Evolutionary conservation across 176 grass and related monocot species (phyloP).

Genomic region (Hordeum marinum): DNA sequence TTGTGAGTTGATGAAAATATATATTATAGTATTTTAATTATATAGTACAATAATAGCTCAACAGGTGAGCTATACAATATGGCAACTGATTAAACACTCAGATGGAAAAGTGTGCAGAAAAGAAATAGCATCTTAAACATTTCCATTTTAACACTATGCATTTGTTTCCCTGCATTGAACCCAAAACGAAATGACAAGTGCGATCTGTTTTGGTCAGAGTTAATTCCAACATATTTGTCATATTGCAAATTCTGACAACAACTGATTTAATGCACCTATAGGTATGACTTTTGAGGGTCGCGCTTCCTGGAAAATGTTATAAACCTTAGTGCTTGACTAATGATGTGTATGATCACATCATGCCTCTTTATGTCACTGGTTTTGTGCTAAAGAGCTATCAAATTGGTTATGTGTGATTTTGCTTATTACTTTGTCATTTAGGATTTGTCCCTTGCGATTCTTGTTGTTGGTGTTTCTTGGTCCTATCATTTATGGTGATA

Average conservation of each 20-base stretch:
- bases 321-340: not conserved
- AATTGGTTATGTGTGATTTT: not conserved
- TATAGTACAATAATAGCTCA: not conserved
- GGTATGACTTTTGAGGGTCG: not conserved
- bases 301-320: not conserved
- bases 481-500: not conserved
- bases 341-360: not conserved
- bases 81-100: not conserved
- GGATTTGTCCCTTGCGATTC: not conserved
- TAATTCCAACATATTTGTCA: not conserved
- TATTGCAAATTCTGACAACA: not conserved
- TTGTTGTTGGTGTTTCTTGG: not conserved
- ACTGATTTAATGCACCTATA: not conserved
- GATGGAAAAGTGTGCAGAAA: not conserved
- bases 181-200: not conserved
- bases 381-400: not conserved
- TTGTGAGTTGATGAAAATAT: slow-evolving; percentile 11
- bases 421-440: not conserved
- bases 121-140: not conserved
- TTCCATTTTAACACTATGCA: not conserved
- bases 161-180: not conserved
- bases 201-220: not conserved
- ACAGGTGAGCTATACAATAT: not conserved
- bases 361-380: not conserved
- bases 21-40: not conserved